These are phyloP conservation scores for Globisporangium lucens DNA, from an alignment of 352 stramenopile genomes.

Conservation along the genomic window DNA sequence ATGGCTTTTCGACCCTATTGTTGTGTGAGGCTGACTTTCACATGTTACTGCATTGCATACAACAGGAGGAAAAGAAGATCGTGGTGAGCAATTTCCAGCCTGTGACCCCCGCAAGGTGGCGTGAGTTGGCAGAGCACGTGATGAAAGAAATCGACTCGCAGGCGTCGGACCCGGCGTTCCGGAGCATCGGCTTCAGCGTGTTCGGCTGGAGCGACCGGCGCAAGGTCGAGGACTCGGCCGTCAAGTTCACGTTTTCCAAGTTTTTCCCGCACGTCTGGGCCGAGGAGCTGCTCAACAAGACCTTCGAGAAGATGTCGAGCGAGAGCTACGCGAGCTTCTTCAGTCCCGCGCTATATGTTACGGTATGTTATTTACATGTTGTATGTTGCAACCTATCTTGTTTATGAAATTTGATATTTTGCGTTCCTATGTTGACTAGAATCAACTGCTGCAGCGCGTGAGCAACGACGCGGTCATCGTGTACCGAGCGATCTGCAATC, in stretches of 20 bases:
- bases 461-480: conserved; percentile 47
- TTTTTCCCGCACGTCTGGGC: conserved; percentile 41
- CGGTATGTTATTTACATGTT: conserved; percentile 16
- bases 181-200: conserved; percentile 33
- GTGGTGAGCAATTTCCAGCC: conserved; percentile 31
- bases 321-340: conserved; percentile 53
- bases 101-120: conserved; percentile 31
- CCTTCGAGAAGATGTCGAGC: conserved; percentile 34
- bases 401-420: background rate
- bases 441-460: conserved; percentile 44
- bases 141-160: conserved; percentile 30
- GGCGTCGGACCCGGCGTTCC: conserved; percentile 28
- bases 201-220: conserved; percentile 45
- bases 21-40: no score
- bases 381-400: background rate
- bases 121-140: conserved; percentile 32
- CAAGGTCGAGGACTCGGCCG: conserved; percentile 31
- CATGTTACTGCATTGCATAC: no score
- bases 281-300: conserved; percentile 38
- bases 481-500: conserved; percentile 49
- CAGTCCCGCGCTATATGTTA: conserved; percentile 42
- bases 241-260: conserved; percentile 54
- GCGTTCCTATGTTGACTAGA: conserved; percentile 15
- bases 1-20: background rate
- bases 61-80: conserved; percentile 25